phyloP scores from a whole-genome alignment of 140 eudicot species.

The Senecio squalidus region DNA sequence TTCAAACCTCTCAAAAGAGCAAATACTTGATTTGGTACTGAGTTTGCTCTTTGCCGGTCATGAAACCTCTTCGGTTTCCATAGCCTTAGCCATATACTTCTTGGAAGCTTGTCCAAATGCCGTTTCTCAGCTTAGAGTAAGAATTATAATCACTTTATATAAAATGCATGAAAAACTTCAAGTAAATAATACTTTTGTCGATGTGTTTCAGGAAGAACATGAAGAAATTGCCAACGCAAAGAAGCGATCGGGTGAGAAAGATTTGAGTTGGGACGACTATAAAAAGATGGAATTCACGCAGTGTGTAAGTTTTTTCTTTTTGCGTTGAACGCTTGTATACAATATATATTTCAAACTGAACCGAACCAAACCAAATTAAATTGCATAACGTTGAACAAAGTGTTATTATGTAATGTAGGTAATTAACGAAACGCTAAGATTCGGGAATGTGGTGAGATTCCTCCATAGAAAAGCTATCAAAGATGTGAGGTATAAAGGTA shows the following conservation, averaged over 20 bases:
- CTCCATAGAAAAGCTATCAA: slow-evolving; percentile 90
- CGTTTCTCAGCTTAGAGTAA: slow-evolving; percentile 73
- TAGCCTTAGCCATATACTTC: slow-evolving; percentile 82
- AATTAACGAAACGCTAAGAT: slow-evolving; percentile 80
- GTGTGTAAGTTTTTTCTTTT: slow-evolving; percentile 53
- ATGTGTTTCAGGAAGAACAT: slow-evolving; percentile 63
- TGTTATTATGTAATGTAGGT: slow-evolving; percentile 44
- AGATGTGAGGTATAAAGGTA: slow-evolving; percentile 93
- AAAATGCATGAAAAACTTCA: background rate
- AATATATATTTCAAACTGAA: background rate
- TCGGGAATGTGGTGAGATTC: slow-evolving; percentile 95
- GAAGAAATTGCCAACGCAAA: slow-evolving; percentile 48
- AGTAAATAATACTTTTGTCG: background rate
- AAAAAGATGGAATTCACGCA: slow-evolving; percentile 96
- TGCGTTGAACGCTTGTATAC: background rate
- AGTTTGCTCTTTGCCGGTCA: slow-evolving; percentile 96
- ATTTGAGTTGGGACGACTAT: slow-evolving; percentile 88
- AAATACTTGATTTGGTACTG: slow-evolving; percentile 79
- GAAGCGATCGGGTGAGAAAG: slow-evolving; percentile 46
- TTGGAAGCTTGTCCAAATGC: slow-evolving; percentile 66
- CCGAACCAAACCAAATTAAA: background rate
- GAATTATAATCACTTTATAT: background rate
- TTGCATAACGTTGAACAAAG: background rate
- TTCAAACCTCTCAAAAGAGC: slow-evolving; percentile 78
- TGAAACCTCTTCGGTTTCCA: slow-evolving; percentile 92